Evolutionary conservation across 179 eudicot species (phyloP), one percentile per base, ranked within the genome.

Genomic region (Drosera spatulata): DNA sequence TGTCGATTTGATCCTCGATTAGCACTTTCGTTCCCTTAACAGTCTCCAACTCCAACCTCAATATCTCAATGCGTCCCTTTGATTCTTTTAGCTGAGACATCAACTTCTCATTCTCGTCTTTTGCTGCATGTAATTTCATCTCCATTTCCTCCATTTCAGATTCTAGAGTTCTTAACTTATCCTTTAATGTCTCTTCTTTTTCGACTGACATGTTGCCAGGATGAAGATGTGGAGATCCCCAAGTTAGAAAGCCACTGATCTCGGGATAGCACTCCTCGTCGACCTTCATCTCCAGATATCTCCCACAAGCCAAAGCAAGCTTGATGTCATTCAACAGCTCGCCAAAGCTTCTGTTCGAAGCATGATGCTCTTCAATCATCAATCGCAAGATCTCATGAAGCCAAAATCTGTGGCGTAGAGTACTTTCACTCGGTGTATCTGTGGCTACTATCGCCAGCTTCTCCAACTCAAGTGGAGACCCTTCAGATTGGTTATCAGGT

Each of bases 1-100:
- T 77, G 60, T 85, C 91, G 9, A 91, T 59, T 69, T 83, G 85
- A 56, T 88, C 88, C 70, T 82, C 96, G 10, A 69, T 61, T 37
- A 61, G 59, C 60, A 75, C 79, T 58, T 78, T 84, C 4, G 76
- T 69, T 57, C 78, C 89, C 64, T 62, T 77, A 13, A 80, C 51
- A 41, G 54, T 60, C 10, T 74, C 78, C 61, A 83, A 5, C 55
- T 91, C 86, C 10, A 40, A 63, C 58, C 61, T 68, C 22, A 86
- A 63, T 60, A 75, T 61, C 56, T 15, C 73, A 53, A 78, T 71
- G 48, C 62, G 71, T 51, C 69, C 55, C 60, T 69, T 69, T 14
- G 85, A 75, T 63, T 77, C 72, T 64, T 67, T 60, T 54, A 80
- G 73, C 40, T 71, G 79, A 42, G 61, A 63, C 60, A 45, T 67